phyloP scores from a whole-genome alignment of 352 stramenopile species.

The Phytophthora aleatoria region DNA sequence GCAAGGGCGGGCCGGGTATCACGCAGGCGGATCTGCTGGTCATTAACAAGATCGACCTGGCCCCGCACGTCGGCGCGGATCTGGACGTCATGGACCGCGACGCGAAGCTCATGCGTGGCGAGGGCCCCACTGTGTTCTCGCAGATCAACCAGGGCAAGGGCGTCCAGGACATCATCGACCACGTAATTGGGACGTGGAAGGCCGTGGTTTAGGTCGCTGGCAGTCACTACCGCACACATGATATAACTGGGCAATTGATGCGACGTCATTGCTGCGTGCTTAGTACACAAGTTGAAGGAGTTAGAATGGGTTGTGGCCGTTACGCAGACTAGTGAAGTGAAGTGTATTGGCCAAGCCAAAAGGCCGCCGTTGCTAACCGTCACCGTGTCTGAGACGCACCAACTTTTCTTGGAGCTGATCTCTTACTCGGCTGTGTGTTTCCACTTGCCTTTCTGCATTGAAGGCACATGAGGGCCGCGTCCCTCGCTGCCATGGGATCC shows the following conservation, averaged over 20 bases:
- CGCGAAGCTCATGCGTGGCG: slow-evolving; percentile 93
- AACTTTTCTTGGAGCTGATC: slow-evolving; percentile 1
- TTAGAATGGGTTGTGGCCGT: neutral
- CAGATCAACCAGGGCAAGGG: slow-evolving; percentile 94
- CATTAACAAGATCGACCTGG: slow-evolving; percentile 99
- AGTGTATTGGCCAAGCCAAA: slow-evolving; percentile 6
- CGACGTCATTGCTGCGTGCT: neutral
- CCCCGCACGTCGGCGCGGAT: slow-evolving; percentile 94
- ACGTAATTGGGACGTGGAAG: slow-evolving; percentile 59
- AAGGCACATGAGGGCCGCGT: slow-evolving; percentile 10
- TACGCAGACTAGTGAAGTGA: neutral
- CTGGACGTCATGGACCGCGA: slow-evolving; percentile 96
- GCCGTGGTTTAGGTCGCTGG: slow-evolving; percentile 24
- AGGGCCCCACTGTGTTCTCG: slow-evolving; percentile 95
- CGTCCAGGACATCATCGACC: slow-evolving; percentile 90
- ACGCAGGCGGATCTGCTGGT: slow-evolving; percentile 97
- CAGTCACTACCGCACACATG: neutral
- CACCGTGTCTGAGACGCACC: slow-evolving; percentile 6
- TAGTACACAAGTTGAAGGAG: neutral
- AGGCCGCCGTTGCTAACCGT: slow-evolving; percentile 15
- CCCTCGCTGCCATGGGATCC: slow-evolving; percentile 13
- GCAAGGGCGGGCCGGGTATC: slow-evolving; percentile 97
- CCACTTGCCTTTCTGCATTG: slow-evolving; percentile 26
- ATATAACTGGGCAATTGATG: neutral
- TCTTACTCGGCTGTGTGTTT: neutral